Evolutionary conservation across 2,329 filamentous ascomycete species (phyloP).

Genomic region (Nemania bipapillata): DNA sequence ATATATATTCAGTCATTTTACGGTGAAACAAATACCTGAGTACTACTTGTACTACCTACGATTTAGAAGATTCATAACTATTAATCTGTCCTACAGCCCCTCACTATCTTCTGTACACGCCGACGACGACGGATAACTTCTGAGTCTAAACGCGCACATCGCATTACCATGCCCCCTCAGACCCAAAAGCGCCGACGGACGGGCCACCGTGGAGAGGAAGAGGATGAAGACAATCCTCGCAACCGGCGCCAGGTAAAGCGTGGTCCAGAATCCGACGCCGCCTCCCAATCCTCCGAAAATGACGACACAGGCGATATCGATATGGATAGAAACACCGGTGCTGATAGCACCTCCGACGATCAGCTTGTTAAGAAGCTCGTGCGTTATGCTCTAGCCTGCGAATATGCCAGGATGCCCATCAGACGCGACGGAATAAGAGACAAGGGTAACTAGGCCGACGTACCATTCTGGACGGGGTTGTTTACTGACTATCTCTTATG

Average conservation of each 20-base stretch:
- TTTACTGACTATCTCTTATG: not conserved
- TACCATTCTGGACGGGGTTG: not conserved
- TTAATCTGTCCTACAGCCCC: not conserved
- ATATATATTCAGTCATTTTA: not conserved
- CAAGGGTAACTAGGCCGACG: conserved; percentile 61
- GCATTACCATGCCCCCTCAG: conserved; percentile 47
- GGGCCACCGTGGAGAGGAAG: conserved; percentile 48
- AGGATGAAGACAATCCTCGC: conserved; percentile 49
- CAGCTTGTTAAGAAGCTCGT: conserved; percentile 73
- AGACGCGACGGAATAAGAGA: conserved; percentile 71
- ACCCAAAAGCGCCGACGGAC: conserved; percentile 49
- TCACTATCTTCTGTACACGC: not conserved
- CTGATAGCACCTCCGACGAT: conserved; percentile 53
- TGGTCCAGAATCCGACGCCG: conserved; percentile 41
- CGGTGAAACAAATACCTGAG: not conserved
- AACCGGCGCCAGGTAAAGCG: conserved; percentile 45
- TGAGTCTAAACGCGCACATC: not conserved
- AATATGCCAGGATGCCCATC: conserved; percentile 70
- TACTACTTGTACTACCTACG: not conserved
- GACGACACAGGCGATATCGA: conserved; percentile 36
- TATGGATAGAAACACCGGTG: conserved; percentile 37
- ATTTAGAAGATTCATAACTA: no score
- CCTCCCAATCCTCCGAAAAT: conserved; percentile 51
- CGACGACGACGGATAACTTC: not conserved
- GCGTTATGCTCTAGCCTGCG: conserved; percentile 74